Base-by-base conservation (phyloP, 371 early-diverging fungal genomes). In the Lichtheimia hyalospora region DNA sequence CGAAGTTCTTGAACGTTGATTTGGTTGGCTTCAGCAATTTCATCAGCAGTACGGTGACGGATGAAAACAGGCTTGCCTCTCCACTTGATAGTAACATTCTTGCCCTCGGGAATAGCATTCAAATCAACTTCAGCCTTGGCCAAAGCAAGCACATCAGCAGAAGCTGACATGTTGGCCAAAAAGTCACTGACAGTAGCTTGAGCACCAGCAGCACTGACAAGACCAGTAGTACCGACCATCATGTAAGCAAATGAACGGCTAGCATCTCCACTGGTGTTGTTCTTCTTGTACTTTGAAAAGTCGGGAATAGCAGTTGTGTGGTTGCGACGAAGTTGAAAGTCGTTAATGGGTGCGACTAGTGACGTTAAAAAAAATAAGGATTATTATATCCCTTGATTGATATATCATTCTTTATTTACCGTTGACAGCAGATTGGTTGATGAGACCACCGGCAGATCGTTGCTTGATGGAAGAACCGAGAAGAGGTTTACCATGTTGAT, bases 1-100 rank as follows among this genome's bases (percentile, higher is more conserved):
- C 94, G 92, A 52, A 98, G 86, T 58, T 87, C 86, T 52, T 75
- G 49, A 56, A 98, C 67, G 69, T 84, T 84, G 61, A 94, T 90
- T 49, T 78, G 49, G 76, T 94, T 90, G 58, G 97, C 96, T 71
- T 96, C 96, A n/a, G 86, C 85, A 69, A 98, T 97, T 79, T 98
- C 97, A 64, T 86, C 92, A 40, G 88, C 83, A 42, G 97, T 98
- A 67, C 97, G 91, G 83, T 97, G 97, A 75, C 97, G 92, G 68
- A 98, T 91, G 74, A 97, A 95, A 58, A 98, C 92, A 60, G 98
- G 98, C 89, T 98, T 98, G 77, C 98, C 98, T 67, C 97, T 89
- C 98, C 98, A 98, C 87, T 97, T 98, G 82, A 98, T 84, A 39
- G 93, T 91, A 57, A 96, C 90, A 64, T 96, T 96, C 85, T 93